These are phyloP conservation scores for Isabelozyma rhagii DNA, from an alignment of 805 yeast genomes.

Conservation along the genomic window DNA sequence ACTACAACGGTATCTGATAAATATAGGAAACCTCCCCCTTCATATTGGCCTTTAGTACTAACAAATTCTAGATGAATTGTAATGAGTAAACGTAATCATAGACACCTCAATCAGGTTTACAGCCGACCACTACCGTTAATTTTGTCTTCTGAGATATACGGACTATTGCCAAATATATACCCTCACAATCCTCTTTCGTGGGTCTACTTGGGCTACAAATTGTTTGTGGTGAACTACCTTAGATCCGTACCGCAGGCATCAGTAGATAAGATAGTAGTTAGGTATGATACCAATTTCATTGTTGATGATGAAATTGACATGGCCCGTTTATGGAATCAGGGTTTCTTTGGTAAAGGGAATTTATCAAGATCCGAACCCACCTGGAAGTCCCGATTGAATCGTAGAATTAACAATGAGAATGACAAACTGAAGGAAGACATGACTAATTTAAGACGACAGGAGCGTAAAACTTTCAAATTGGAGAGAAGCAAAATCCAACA, in stretches of 20 bases:
- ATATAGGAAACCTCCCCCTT: not conserved
- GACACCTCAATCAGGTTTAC: constrained; percentile 28
- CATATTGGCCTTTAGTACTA: not conserved
- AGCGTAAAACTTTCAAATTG: constrained; percentile 68
- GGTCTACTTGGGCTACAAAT: constrained; percentile 41
- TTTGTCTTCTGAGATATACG: constrained; percentile 31
- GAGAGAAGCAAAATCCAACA: constrained; percentile 51
- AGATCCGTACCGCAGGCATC: constrained; percentile 24
- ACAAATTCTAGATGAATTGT: not conserved
- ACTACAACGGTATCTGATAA: constrained; percentile 97
- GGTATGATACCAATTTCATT: constrained; percentile 30
- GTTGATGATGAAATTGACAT: constrained; percentile 46
- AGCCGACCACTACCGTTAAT: constrained; percentile 58
- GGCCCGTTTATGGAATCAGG: constrained; percentile 69
- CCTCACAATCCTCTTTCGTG: constrained; percentile 72
- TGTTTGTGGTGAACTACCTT: constrained; percentile 14
- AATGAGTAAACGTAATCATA: constrained; percentile 30
- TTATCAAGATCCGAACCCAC: constrained; percentile 90
- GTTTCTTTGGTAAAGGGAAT: constrained; percentile 92
- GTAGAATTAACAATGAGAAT: constrained; percentile 40
- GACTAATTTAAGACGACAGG: constrained; percentile 67
- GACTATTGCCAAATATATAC: constrained; percentile 48
- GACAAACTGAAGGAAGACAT: constrained; percentile 66
- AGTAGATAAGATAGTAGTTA: constrained; percentile 16
- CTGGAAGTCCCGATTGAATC: constrained; percentile 67